phyloP scores from a whole-genome alignment of 1,139 yeast species.

The Schwanniomyces etchellsii region DNA sequence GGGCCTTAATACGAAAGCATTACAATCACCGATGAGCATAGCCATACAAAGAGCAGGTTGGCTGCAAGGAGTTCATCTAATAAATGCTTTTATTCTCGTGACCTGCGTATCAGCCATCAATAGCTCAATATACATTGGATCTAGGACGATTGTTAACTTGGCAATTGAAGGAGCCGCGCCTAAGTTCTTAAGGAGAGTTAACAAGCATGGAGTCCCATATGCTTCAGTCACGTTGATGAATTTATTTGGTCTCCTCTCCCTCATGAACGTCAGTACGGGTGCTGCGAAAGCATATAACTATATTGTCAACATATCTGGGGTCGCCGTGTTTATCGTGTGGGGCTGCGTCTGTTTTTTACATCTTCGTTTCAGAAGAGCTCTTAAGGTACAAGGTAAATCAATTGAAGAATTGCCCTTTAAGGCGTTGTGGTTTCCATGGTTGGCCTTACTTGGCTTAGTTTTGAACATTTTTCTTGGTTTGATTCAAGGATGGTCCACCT shows the following conservation, averaged over 20 bases:
- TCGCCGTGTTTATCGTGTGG: constrained; percentile 56
- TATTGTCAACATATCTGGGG: constrained; percentile 52
- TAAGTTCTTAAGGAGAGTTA: constrained; percentile 32
- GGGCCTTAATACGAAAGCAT: constrained; percentile 16
- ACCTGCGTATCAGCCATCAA: constrained; percentile 52
- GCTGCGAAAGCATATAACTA: constrained; percentile 49
- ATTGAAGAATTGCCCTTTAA: constrained; percentile 48
- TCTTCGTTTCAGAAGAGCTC: constrained; percentile 46
- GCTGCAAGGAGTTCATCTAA: constrained; percentile 42
- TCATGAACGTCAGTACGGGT: constrained; percentile 47
- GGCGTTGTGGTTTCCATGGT: constrained; percentile 49
- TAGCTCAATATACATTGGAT: constrained; percentile 48
- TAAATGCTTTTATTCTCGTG: constrained; percentile 46
- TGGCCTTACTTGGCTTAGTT: constrained; percentile 45
- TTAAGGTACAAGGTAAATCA: constrained; percentile 39
- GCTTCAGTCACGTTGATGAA: constrained; percentile 45
- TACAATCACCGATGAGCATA: constrained; percentile 40
- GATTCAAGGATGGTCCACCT: constrained; percentile 65
- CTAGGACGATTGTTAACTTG: constrained; percentile 46
- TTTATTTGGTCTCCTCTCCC: constrained; percentile 43
- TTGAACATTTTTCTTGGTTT: constrained; percentile 51
- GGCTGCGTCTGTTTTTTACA: constrained; percentile 46
- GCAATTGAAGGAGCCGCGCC: constrained; percentile 50
- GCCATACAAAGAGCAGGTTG: constrained; percentile 45
- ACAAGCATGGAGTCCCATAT: constrained; percentile 45